Evolutionary conservation across 768 basidiomycete genomes (phyloP), one percentile per base, ranked within the genome.

Genomic region (Hemileccinum impolitum): DNA sequence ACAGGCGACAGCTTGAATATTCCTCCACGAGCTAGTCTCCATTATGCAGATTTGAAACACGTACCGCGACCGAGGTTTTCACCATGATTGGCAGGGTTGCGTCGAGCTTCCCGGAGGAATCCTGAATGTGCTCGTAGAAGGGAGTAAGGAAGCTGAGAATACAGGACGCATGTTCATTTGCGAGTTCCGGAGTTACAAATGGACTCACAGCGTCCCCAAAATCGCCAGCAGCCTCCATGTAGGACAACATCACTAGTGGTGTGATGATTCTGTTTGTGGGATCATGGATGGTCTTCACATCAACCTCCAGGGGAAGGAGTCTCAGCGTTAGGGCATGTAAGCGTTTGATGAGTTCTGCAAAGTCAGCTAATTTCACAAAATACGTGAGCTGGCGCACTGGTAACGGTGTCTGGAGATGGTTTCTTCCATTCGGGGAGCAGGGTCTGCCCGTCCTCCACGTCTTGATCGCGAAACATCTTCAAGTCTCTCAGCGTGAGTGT

Each of bases 191-290:
- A 17, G 43, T 39, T 23, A 37, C 26, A 47, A 42, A 43, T 36
- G 15, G 4, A 63, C 84, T 56, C 60, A 94, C 90, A 21, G 90
- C 88, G 61, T 93, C 89, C 15, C 74, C 66, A 62, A 94, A 94
- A 68, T 95, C 92, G 6, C 94, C 94, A 8, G 88, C 94, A 19
- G 90, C 86, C 43, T 78, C 79, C 23, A 74, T 77, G 60, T 85
- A 97, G 1, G 92, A 82, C 35, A 74, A 72, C 50, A 97, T 79
- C 39, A 95, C 89, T 43, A 75, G 73, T 0, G 86, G 86, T 0
- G 91, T 94, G 38, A 95, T 89, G 43, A 94, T 75, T 50, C 90
- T 79, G 65, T 85, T 89, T 0, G 88, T 93, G 0, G 92, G 81
- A 30, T 85, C 84, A 59, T 75, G 80, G 46, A 96, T 80, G 19